Conservation (phyloP, 1,284 basidiomycete species). For the Gomphus sp. region DNA sequence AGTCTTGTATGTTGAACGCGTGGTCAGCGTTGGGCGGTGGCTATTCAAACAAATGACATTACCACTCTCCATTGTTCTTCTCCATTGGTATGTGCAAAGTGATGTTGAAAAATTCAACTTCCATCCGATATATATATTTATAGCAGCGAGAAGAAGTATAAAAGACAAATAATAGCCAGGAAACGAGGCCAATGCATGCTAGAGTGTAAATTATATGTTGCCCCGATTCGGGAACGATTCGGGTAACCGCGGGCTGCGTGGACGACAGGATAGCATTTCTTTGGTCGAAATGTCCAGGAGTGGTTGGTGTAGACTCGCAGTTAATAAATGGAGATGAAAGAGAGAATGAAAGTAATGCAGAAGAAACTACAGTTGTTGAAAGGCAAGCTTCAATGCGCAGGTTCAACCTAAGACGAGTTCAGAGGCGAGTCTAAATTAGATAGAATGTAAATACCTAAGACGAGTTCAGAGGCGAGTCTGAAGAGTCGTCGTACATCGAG, state of each 20-base stretch:
- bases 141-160: background rate
- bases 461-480: no score
- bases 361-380: no score
- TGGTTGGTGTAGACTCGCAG: background rate
- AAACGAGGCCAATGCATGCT: background rate
- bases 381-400: no score
- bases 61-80: conserved; percentile 1
- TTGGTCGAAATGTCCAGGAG: conserved; percentile 5
- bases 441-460: no score
- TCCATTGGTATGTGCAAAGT: background rate
- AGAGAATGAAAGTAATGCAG: conserved; percentile 51
- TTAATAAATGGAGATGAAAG: conserved; percentile 10
- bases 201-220: background rate
- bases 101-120: background rate
- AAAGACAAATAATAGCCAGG: conserved; percentile 1
- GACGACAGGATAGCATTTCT: conserved; percentile 9
- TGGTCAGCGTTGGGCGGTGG: background rate
- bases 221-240: background rate
- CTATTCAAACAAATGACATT: background rate
- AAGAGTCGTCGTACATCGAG: no score
- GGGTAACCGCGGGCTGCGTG: conserved; percentile 15
- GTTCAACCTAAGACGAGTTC: no score
- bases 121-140: background rate
- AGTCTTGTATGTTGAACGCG: background rate
- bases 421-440: no score